Evolutionary conservation across 1,284 basidiomycete genomes (phyloP).

Genomic region (Trichosporon ovoides): DNA sequence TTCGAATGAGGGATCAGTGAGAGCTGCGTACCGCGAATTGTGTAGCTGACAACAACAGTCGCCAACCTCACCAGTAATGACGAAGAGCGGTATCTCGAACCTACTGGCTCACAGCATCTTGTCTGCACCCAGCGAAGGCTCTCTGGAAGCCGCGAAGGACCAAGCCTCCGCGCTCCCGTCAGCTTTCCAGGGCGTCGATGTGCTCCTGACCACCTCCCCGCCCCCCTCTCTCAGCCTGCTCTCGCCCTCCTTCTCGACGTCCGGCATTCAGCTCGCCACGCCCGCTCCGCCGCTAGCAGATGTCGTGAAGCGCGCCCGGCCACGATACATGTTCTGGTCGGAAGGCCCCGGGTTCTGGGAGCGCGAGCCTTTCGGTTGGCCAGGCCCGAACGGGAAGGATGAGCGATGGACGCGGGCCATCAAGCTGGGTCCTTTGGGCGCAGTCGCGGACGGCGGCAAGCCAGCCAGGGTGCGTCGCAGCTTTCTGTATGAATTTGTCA

Average conservation of each 20-base stretch:
- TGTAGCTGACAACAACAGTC: slow-evolving; percentile 53
- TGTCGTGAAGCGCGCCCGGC: slow-evolving; percentile 52
- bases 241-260: slow-evolving; percentile 54
- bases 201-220: slow-evolving; percentile 75
- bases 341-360: slow-evolving; percentile 72
- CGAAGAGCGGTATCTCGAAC: slow-evolving; percentile 64
- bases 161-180: slow-evolving; percentile 54
- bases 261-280: slow-evolving; percentile 50
- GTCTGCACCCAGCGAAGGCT: slow-evolving; percentile 52
- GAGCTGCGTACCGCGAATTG: too few species aligned
- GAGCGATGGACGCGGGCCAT: slow-evolving; percentile 69
- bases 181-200: slow-evolving; percentile 63
- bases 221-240: slow-evolving; percentile 64
- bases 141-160: too few species aligned
- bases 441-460: slow-evolving; percentile 56
- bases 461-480: slow-evolving; percentile 73
- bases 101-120: slow-evolving; percentile 54
- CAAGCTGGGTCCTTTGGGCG: slow-evolving; percentile 79
- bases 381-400: slow-evolving; percentile 56
- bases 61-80: slow-evolving; percentile 64
- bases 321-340: slow-evolving; percentile 53
- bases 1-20: too few species aligned
- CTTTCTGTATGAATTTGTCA: not conserved
- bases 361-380: slow-evolving; percentile 81
- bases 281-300: slow-evolving; percentile 63